Conservation (phyloP, 2,329 filamentous ascomycete species). For the Cladosporium sp. region DNA sequence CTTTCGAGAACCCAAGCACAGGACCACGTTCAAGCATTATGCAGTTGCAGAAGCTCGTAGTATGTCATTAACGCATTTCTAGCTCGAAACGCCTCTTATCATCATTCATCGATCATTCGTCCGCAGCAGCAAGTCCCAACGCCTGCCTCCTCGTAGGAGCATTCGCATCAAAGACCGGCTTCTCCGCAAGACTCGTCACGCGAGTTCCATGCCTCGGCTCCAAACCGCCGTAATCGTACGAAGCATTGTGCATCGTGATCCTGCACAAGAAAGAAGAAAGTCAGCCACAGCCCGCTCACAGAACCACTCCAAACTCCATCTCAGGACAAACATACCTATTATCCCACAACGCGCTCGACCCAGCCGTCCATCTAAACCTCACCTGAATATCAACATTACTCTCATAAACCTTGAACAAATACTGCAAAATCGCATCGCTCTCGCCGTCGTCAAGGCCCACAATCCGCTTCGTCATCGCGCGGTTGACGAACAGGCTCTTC, state of each 20-base stretch:
- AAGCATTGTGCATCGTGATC: conserved; percentile 63
- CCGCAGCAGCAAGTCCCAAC: conserved; percentile 58
- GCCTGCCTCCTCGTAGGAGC: conserved; percentile 65
- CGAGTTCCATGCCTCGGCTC: conserved; percentile 68
- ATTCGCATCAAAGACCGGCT: conserved; percentile 61
- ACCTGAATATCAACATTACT: conserved; percentile 66
- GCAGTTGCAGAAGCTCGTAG: too few relatives aligned
- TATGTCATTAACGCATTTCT: too few relatives aligned
- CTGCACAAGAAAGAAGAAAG: background rate
- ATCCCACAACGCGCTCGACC: conserved; percentile 67
- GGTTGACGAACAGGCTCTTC: conserved; percentile 70
- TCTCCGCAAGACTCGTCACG: conserved; percentile 67
- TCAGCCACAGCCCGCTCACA: background rate
- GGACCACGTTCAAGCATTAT: too few relatives aligned
- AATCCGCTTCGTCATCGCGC: conserved; percentile 64
- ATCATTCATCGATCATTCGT: conserved; percentile 17
- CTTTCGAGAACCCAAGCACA: too few relatives aligned
- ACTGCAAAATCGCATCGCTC: conserved; percentile 63
- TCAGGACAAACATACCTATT: conserved; percentile 43
- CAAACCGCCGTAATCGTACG: conserved; percentile 66
- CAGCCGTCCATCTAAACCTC: conserved; percentile 65
- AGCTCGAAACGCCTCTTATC: too few relatives aligned
- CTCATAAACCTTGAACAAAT: conserved; percentile 66
- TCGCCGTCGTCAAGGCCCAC: conserved; percentile 66
- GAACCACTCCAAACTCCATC: too few relatives aligned